These are phyloP conservation scores for Austroboletus olivaceoglutinosus DNA, from an alignment of 1,284 basidiomycete species.

Conservation along the genomic window DNA sequence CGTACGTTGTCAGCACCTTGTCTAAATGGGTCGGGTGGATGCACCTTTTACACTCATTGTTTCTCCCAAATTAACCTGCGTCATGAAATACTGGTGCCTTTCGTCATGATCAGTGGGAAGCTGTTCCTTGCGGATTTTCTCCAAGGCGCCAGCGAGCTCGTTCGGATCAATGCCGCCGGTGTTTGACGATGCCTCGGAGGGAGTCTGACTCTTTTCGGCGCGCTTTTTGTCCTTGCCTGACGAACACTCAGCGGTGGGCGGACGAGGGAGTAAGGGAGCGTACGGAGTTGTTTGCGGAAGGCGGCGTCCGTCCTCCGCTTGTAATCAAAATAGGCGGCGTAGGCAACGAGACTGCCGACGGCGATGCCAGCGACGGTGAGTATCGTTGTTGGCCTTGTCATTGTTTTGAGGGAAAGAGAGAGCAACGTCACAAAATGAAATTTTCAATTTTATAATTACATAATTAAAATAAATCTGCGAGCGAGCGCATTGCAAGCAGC, in stretches of 20 bases:
- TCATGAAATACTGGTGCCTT: constrained; percentile 89
- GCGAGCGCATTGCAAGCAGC: too few species aligned
- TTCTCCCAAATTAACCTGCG: constrained; percentile 86
- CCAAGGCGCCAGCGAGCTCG: constrained; percentile 59
- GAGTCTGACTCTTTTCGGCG: constrained; percentile 72
- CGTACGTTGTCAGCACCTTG: constrained; percentile 1
- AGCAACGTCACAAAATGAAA: not conserved
- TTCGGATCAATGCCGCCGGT: constrained; percentile 43
- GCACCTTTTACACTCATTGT: constrained; percentile 76
- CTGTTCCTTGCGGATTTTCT: constrained; percentile 62
- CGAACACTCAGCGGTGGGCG: constrained; percentile 3
- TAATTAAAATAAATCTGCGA: too few species aligned
- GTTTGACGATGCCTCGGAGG: constrained; percentile 47
- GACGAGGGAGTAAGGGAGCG: constrained; percentile 36
- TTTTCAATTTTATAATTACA: constrained; percentile 16
- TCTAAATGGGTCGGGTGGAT: constrained; percentile 15
- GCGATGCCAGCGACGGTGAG: constrained; percentile 69
- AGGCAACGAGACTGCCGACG: constrained; percentile 66
- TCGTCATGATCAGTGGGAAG: constrained; percentile 68
- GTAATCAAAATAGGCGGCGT: constrained; percentile 94
- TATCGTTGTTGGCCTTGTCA: constrained; percentile 44
- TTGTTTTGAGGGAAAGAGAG: constrained; percentile 21
- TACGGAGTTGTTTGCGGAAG: constrained; percentile 89
- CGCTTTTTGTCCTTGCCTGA: constrained; percentile 90
- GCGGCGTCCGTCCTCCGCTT: constrained; percentile 83